Evolutionary conservation across 2,329 filamentous ascomycete species (phyloP), one percentile per base, ranked within the genome.

Genomic region (Neofusicoccum laricinum): DNA sequence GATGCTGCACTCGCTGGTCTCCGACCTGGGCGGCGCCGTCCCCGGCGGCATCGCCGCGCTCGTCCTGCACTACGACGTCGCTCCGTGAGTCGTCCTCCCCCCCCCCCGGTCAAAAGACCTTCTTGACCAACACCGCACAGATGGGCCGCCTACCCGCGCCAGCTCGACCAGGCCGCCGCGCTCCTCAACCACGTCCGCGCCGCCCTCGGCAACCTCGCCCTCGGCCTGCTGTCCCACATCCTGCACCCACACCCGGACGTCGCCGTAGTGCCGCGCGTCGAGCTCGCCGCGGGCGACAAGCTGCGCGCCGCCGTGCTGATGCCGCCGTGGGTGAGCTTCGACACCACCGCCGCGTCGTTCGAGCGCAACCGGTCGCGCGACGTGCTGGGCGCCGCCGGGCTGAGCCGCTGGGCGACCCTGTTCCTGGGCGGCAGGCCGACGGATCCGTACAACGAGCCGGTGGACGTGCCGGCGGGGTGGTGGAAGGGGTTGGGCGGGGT

Each of bases 171-270:
- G 64, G 69, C 67, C 4, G 64, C 67, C 0, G 57, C 68, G 0
- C 49, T 69, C 7, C 64, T 74, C 11, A 59, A 66, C 34, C 48
- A 73, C 51, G 67, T 72, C 12, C 14, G 70, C 67, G 69, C 67
- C 2, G 69, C 70, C 4, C 69, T 69, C 40, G 70, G 68, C 2
- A 67, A 66, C 58, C 61, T 73, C 14, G 64, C 65, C 8, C 19
- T 72, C 15, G 65, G 67, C 11, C 51, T 73, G 0, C 66, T 73
- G 3, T 71, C 70, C 15, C 71, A 73, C 61, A n/a, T 71, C 5
- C 61, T 72, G 15, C 68, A 72, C 50, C 69, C 71, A 14, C 70
- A 70, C 55, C 68, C 65, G 63, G 50, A 66, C 64, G 10, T 66
- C 66, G 14, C 67, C 66, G 12, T 8, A 8, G 61, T 57, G 25